Base-by-base conservation (phyloP, 106 monocot species). In the Agapanthus africanus region DNA sequence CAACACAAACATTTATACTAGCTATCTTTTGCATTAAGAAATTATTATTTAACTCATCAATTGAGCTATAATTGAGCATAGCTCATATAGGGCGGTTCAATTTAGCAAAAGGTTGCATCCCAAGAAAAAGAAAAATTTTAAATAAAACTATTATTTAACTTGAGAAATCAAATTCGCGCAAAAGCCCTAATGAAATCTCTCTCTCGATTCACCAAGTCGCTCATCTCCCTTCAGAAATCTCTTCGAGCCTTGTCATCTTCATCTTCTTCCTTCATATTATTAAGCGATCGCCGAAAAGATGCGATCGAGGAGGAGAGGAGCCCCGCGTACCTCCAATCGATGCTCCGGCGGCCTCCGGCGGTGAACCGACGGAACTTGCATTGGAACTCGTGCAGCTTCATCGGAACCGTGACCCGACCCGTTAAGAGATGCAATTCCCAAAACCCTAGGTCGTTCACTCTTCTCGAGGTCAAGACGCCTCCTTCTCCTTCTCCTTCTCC, bases 381-480 rank as follows among this genome's bases (percentile, higher is more conserved):
- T 38, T 2, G 18, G 33, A 85, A 83, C 27, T 76, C 68, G 61
- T 88, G 88, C 79, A 83, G 83, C 79, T 79, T 93, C 65, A 88
- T 88, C 47, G 92, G 92, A 35, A 71, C 71, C 4, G 69, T 93
- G 37, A 42, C 16, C 11, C 14, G 50, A 0, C 79, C 75, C 7
- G 74, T 81, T 61, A 76, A 36, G 75, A 15, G 13, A 7, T 60
- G 6, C 59, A 37, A 40, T 23, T 19, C 3, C 7, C 0, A 22
- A 0, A 14, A 54, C 4, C 15, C 15, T 13, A 30, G 40, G 16
- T 42, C 54, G 15, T 94, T 74, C 38, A 84, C 93, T 11, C 36
- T 82, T 59, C 78, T 94, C 54, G 71, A 82, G 35, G 76, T 94
- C 49, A 74, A 77, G 49, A 46, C 40, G 2, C 34, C 54, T 30